phyloP scores from a whole-genome alignment of 129 eudicot species.

The Lactuca saligna region DNA sequence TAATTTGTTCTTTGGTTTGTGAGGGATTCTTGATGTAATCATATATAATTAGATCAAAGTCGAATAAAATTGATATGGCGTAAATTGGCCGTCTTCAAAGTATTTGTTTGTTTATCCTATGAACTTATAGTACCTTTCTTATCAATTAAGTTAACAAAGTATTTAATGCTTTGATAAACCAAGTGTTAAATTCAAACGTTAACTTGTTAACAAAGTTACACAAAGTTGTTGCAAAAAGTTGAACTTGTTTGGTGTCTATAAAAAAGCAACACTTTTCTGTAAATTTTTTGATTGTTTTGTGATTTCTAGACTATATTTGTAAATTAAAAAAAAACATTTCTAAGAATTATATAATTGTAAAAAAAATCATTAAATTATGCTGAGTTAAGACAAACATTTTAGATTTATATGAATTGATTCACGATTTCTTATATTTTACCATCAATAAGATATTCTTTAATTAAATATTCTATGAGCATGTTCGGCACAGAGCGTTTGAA shows the following conservation, averaged over 20 bases:
- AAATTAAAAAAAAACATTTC: no score
- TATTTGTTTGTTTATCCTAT: not conserved
- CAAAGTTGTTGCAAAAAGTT: not conserved
- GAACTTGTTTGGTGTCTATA: not conserved
- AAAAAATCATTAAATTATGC: no score
- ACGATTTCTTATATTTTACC: no score
- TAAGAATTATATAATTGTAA: no score
- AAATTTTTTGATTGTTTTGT: no score
- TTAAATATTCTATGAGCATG: no score
- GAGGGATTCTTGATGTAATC: constrained; percentile 5
- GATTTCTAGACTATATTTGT: no score
- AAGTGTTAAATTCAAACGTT: not conserved
- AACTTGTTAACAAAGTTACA: constrained; percentile 7
- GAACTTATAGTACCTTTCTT: not conserved
- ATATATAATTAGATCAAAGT: not conserved
- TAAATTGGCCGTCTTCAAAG: constrained; percentile 9
- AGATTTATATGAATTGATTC: no score
- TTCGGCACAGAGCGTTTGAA: no score
- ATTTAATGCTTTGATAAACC: not conserved
- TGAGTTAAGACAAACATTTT: no score
- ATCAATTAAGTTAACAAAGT: not conserved
- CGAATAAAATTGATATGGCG: constrained; percentile 12
- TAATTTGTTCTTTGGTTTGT: not conserved
- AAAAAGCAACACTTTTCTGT: no score
- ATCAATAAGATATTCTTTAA: no score